Conservation (phyloP, 345 rosid genomes). For the Bretschneidera sinensis region DNA sequence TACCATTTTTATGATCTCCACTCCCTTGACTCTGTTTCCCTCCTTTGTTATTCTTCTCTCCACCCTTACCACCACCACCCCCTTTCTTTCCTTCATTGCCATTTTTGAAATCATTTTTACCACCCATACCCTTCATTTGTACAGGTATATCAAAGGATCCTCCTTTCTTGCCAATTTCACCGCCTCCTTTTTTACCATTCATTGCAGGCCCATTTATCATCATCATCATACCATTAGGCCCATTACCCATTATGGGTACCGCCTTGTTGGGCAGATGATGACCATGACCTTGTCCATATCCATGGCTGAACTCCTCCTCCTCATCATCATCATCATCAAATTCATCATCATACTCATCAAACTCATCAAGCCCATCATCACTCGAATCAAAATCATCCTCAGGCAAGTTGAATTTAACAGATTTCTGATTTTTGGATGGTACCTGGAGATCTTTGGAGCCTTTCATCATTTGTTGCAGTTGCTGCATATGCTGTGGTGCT, state of each 20-base stretch:
- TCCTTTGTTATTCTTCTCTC: conserved; percentile 27
- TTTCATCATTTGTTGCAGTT: conserved; percentile 43
- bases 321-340: conserved; percentile 37
- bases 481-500: conserved; percentile 47
- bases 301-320: conserved; percentile 45
- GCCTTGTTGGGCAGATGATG: conserved; percentile 40
- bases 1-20: conserved; percentile 30
- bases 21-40: conserved; percentile 36
- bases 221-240: conserved; percentile 39
- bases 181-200: conserved; percentile 26
- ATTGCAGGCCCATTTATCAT: conserved; percentile 41
- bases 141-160: conserved; percentile 52
- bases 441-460: conserved; percentile 35
- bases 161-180: conserved; percentile 35
- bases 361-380: conserved; percentile 50
- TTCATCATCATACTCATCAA: conserved; percentile 40
- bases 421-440: conserved; percentile 49
- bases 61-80: conserved; percentile 53
- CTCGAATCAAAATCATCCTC: conserved; percentile 40
- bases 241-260: conserved; percentile 32
- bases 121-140: conserved; percentile 40
- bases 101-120: conserved; percentile 27
- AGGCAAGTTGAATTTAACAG: conserved; percentile 58
- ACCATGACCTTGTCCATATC: conserved; percentile 32
- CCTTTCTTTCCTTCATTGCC: conserved; percentile 33